Base-by-base conservation (phyloP, 345 rosid species). In the Euphorbia tirucalli region DNA sequence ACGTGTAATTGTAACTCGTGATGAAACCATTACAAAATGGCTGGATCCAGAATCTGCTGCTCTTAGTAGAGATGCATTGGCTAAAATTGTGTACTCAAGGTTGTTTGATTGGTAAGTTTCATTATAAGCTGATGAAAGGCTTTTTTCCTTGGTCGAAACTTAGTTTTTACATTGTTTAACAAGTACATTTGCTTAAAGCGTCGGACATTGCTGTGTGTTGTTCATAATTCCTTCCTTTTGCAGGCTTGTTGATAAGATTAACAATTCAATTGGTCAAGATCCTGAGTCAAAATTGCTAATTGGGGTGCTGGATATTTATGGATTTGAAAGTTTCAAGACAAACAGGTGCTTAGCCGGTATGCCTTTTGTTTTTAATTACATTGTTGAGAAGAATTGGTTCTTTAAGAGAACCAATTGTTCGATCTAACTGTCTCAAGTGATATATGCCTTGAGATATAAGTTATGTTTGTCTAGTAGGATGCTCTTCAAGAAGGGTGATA, bases 311-410 rank as follows among this genome's bases (percentile, higher is more conserved):
- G 99, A 95, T 89, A 95, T 95, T 50, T 95, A 95, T 85, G 99
- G 99, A 75, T 95, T 95, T 78, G 99, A 95, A 88, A 95, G 98
- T 89, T 95, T 95, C 93, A 90, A 95, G 90, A 92, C 97, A 83
- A 95, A 95, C 92, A 95, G 99, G 99, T 95, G 93, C 95, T 87
- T 88, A 75, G 83, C 83, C 66, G 86, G 89, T 86, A 89, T 83
- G 88, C 93, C 84, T 82, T 79, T 86, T 66, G 81, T 82, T 77
- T 74, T 74, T 35, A 35, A 35, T 35, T 35, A 3, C 75, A 56
- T 74, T 70, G 69, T 74, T 72, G 82, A 59, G 46, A 71, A 69
- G 82, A 67, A 77, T 68, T 75, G 80, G 87, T 75, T 80, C 71
- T 67, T 44, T 14, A 19, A 67, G 71, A 66, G 79, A 75, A 68